These are phyloP conservation scores for Apiospora aurea DNA, from an alignment of 2,329 filamentous ascomycete genomes.

Conservation along the genomic window DNA sequence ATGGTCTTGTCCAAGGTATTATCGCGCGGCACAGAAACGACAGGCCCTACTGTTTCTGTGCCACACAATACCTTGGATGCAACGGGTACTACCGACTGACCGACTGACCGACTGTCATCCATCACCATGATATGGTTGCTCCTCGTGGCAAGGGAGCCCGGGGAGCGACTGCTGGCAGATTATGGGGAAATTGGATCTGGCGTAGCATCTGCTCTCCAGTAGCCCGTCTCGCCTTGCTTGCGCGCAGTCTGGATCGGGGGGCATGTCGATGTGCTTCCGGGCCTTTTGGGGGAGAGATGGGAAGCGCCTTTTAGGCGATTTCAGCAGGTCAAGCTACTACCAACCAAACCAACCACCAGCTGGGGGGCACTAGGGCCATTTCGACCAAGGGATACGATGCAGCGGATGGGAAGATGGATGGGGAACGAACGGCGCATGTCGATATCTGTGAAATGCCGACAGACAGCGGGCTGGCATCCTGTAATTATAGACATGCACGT, in stretches of 20 bases:
- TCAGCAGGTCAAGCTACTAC: slow-evolving; percentile 1
- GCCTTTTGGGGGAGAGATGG: not conserved
- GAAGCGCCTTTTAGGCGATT: slow-evolving; percentile 8
- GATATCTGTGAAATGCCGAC: too few relatives aligned
- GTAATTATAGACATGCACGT: not conserved
- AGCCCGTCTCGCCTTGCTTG: slow-evolving; percentile 7
- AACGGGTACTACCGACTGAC: not conserved
- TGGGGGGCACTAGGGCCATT: not conserved
- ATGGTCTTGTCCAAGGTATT: not conserved
- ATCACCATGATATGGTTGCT: not conserved
- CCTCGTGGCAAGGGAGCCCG: not conserved
- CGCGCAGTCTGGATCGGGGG: not conserved
- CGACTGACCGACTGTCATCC: not conserved
- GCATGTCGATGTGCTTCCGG: not conserved
- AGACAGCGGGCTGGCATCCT: not conserved
- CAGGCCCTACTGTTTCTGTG: not conserved
- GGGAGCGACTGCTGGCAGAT: not conserved
- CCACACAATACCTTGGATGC: not conserved
- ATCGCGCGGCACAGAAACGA: not conserved
- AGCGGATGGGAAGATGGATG: not conserved
- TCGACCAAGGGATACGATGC: not conserved
- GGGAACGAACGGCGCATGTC: not conserved
- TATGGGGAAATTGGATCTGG: slow-evolving; percentile 12
- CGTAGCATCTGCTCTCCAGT: not conserved
- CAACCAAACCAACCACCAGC: not conserved